These are phyloP conservation scores for Ocimum tenuiflorum DNA, from an alignment of 257 asterid species.

Conservation along the genomic window DNA sequence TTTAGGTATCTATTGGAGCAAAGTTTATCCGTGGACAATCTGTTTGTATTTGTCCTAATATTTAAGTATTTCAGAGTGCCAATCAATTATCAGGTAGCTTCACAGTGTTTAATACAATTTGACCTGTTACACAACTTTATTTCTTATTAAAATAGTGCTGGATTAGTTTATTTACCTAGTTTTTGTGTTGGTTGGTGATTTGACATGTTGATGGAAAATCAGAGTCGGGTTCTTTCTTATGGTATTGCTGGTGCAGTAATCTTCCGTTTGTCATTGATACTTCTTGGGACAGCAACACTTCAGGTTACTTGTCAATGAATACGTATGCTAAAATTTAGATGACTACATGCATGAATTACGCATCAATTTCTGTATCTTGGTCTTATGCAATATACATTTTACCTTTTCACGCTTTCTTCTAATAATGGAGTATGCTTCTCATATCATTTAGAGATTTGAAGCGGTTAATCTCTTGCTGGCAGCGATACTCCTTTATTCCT, in stretches of 20 bases:
- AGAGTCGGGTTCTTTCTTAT: slow-evolving; percentile 89
- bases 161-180: slow-evolving; percentile 10
- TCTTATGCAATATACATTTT: neutral
- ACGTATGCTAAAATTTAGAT: slow-evolving; percentile 12
- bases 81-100: slow-evolving; percentile 63
- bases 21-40: slow-evolving; percentile 94
- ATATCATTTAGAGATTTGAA: slow-evolving; percentile 56
- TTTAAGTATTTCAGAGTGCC: slow-evolving; percentile 98
- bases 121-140: slow-evolving; percentile 7
- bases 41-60: slow-evolving; percentile 82
- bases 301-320: slow-evolving; percentile 52
- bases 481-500: slow-evolving; percentile 62
- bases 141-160: slow-evolving; percentile 4
- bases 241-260: slow-evolving; percentile 95
- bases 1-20: slow-evolving; percentile 92
- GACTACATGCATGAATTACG: neutral
- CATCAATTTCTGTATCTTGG: slow-evolving; percentile 5
- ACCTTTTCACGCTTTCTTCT: slow-evolving; percentile 6
- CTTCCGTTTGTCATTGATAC: slow-evolving; percentile 74
- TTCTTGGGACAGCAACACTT: slow-evolving; percentile 92
- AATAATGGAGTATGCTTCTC: slow-evolving; percentile 8
- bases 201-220: slow-evolving; percentile 17
- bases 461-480: slow-evolving; percentile 77
- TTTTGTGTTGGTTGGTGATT: slow-evolving; percentile 16
- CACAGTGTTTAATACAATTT: slow-evolving; percentile 12